Base-by-base conservation (phyloP, 768 basidiomycete species). In the Lactarius evosmus region DNA sequence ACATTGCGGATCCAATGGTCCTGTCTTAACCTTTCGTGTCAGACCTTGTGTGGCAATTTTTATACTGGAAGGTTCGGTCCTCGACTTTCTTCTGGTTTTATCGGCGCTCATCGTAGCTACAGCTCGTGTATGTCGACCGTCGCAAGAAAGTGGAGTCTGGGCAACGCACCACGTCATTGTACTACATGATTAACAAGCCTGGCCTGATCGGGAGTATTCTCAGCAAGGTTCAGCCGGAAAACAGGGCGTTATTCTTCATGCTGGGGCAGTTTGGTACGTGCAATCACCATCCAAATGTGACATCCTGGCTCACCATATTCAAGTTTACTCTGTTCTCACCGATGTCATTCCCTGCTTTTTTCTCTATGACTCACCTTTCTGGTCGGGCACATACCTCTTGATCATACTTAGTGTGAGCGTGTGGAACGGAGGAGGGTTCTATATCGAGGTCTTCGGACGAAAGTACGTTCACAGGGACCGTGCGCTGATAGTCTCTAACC, bases 341-440 rank as follows among this genome's bases (percentile, higher is more conserved):
- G 93, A 93, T 76, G 74, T 95, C 7, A 92, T 93, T 0, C 89
- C 93, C 12, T 84, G 95, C 4, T 91, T 86, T 70, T 58, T 95
- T 32, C 79, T 97, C 49, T 96, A 96, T 71, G 82, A 91, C 70
- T 91, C 87, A 69, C 76, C 89, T 3, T 77, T 82, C 61, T 91
- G 88, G 84, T 94, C 91, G 69, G 85, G 82, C 19, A 74, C 81
- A 2, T 97, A 94, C 77, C 75, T 98, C 27, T 76, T 95, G 41
- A 67, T 83, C 67, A 89, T 98, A 50, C 92, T 98, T 70, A 78
- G 83, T 17, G 91, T 94, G 51, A 90, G 90, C 63, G 93, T 90
- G 0, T 98, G 95, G 95, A 98, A 98, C 72, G 95, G 95, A 11
- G 94, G 91, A 27, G 92, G 91, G 1, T 97, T 88, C 79, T 97